Percentiles rank a stretch among this genome's conserved stretches.
Conservation (phyloP, 805 yeast species). For the Ogataea paradorogensis region DNA sequence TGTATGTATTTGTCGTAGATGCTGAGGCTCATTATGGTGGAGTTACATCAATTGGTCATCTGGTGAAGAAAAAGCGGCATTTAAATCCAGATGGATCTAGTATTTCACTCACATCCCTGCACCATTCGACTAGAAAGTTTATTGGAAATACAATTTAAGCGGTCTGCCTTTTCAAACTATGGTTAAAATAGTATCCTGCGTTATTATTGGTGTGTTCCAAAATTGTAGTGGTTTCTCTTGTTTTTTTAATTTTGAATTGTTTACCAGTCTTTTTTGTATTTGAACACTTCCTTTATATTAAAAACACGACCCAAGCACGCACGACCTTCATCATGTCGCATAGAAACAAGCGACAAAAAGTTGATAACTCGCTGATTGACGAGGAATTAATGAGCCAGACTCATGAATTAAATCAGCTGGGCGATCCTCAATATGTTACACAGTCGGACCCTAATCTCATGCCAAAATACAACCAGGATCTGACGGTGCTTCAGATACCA, state of each 20-base stretch:
- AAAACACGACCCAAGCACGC: conserved; percentile 9
- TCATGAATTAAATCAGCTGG: conserved; percentile 18
- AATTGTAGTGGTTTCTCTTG: conserved; percentile 1
- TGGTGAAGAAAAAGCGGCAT: conserved; percentile 1
- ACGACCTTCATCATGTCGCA: conserved; percentile 16
- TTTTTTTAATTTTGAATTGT: conserved; percentile 5
- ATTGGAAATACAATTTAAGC: too few species aligned
- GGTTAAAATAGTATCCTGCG: neutral
- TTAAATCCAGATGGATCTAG: neutral
- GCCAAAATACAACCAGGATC: neutral
- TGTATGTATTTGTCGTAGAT: conserved; percentile 15
- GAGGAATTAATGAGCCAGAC: conserved; percentile 24
- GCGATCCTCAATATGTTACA: conserved; percentile 16
- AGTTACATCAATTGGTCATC: neutral
- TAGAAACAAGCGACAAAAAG: conserved; percentile 22
- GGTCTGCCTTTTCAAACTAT: neutral
- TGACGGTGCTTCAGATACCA: conserved; percentile 17
- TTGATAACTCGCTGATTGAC: conserved; percentile 23
- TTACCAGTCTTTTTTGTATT: conserved; percentile 15
- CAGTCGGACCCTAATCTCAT: conserved; percentile 22
- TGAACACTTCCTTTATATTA: conserved; percentile 21
- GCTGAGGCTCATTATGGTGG: neutral
- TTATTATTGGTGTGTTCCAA: neutral
- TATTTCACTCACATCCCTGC: conserved; percentile 1
- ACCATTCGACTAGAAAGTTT: neutral